A percentile compares a stretch with the other conserved stretches of the same genome.
Conservation (phyloP, 176 grass and related monocot genomes). For the Triticum turgidum region DNA sequence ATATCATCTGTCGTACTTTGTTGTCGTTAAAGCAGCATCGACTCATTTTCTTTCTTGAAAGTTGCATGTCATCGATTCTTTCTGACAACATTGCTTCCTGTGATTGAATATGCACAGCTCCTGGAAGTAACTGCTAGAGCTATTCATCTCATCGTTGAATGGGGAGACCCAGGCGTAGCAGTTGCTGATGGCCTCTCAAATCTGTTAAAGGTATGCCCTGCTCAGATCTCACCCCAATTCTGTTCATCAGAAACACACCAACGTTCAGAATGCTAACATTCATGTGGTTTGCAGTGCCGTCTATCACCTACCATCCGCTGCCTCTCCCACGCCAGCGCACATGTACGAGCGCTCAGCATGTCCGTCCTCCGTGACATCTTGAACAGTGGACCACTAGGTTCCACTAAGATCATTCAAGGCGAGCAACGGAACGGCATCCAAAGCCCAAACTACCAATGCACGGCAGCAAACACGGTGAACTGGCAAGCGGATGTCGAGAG, state of each 20-base stretch:
- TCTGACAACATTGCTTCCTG: conserved; percentile 11
- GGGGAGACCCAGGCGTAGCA: conserved; percentile 77
- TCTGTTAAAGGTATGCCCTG: conserved; percentile 68
- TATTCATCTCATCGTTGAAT: conserved; percentile 84
- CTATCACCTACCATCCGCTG: conserved; percentile 88
- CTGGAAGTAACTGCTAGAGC: conserved; percentile 93
- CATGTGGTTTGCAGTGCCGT: conserved; percentile 76
- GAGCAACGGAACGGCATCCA: conserved; percentile 48
- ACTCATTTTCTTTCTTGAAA: neutral
- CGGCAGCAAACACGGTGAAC: conserved; percentile 44
- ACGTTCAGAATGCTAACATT: conserved; percentile 23
- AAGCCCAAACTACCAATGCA: conserved; percentile 61
- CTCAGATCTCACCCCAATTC: neutral
- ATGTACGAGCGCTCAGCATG: conserved; percentile 90
- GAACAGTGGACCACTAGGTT: conserved; percentile 43
- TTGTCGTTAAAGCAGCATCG: neutral
- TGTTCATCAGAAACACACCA: neutral
- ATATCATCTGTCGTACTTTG: neutral
- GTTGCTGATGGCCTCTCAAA: conserved; percentile 96
- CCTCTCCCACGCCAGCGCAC: conserved; percentile 92
- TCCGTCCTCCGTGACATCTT: conserved; percentile 87
- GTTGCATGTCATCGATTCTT: neutral
- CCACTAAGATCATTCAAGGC: conserved; percentile 44
- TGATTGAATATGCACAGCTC: conserved; percentile 48
- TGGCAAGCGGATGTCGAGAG: conserved; percentile 86